phyloP scores from a whole-genome alignment of 148 eudicot species.

The Bassia scoparia region DNA sequence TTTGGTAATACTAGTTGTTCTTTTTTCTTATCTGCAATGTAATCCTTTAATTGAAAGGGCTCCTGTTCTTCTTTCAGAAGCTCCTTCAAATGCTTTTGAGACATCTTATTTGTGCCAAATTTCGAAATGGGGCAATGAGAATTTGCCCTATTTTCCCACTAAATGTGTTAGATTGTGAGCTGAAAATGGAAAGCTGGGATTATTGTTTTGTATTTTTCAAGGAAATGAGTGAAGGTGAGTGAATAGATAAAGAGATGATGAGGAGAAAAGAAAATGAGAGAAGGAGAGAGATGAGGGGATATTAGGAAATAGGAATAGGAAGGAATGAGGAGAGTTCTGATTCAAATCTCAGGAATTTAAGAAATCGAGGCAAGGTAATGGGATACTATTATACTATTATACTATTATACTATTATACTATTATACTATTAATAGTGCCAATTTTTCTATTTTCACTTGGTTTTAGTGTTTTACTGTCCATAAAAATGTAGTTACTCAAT shows the following conservation, averaged over 20 bases:
- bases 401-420: no score
- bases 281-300: constrained; percentile 19
- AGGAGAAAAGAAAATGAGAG: constrained; percentile 7
- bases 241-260: constrained; percentile 9
- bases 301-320: no score
- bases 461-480: no score
- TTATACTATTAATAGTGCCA: no score
- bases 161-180: constrained; percentile 16
- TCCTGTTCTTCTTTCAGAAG: constrained; percentile 80
- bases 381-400: constrained; percentile 7
- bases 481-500: no score
- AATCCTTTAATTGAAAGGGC: constrained; percentile 58
- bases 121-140: constrained; percentile 20
- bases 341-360: constrained; percentile 46
- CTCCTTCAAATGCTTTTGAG: constrained; percentile 62
- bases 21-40: constrained; percentile 48
- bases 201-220: background rate
- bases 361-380: constrained; percentile 47
- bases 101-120: constrained; percentile 32
- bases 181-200: constrained; percentile 18
- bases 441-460: no score
- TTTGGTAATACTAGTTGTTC: constrained; percentile 3
- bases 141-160: constrained; percentile 5
- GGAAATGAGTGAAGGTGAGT: background rate
- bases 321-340: constrained; percentile 41